Evolutionary conservation across 495 filamentous ascomycete species (phyloP).

Genomic region (Trichoderma asperelloides): DNA sequence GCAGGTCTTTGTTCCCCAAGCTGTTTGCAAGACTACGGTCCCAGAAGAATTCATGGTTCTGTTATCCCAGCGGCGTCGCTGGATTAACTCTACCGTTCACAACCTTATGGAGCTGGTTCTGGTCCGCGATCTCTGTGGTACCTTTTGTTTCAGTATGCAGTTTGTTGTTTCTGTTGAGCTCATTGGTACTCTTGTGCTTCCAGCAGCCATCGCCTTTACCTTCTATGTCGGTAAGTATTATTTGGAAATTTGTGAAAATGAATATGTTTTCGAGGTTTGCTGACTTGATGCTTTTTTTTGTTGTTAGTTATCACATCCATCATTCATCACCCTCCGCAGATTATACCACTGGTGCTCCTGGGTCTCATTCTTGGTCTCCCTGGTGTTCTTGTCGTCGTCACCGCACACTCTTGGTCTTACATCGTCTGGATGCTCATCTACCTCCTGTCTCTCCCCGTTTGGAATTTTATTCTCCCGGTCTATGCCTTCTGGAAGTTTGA

Average conservation of each 20-base stretch:
- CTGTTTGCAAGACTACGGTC: slow-evolving; percentile 96
- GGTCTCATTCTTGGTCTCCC: slow-evolving; percentile 90
- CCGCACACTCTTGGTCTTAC: slow-evolving; percentile 90
- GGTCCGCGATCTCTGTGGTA: slow-evolving; percentile 93
- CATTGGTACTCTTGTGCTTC: slow-evolving; percentile 86
- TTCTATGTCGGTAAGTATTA: slow-evolving; percentile 78
- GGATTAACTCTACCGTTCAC: slow-evolving; percentile 99
- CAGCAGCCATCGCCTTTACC: slow-evolving; percentile 93
- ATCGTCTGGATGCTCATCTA: slow-evolving; percentile 97
- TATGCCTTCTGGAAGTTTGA: slow-evolving; percentile 99
- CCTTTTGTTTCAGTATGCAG: slow-evolving; percentile 99
- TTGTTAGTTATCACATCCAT: slow-evolving; percentile 76
- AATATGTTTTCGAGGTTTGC: slow-evolving; percentile 15
- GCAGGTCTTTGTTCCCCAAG: slow-evolving; percentile 96
- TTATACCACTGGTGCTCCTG: slow-evolving; percentile 86
- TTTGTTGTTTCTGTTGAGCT: slow-evolving; percentile 96
- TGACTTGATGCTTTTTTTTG: neutral
- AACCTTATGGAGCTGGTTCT: slow-evolving; percentile 97
- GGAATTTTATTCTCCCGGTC: slow-evolving; percentile 91
- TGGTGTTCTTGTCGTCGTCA: slow-evolving; percentile 86
- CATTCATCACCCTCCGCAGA: slow-evolving; percentile 68
- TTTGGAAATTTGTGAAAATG: neutral
- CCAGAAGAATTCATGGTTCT: slow-evolving; percentile 89
- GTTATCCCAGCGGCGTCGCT: slow-evolving; percentile 86
- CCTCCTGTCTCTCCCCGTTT: slow-evolving; percentile 83